A percentile compares a stretch with the other conserved stretches of the same genome.
phyloP scores from a whole-genome alignment of 805 yeast genomes.

The Wickerhamomyces kurtzmanii region DNA sequence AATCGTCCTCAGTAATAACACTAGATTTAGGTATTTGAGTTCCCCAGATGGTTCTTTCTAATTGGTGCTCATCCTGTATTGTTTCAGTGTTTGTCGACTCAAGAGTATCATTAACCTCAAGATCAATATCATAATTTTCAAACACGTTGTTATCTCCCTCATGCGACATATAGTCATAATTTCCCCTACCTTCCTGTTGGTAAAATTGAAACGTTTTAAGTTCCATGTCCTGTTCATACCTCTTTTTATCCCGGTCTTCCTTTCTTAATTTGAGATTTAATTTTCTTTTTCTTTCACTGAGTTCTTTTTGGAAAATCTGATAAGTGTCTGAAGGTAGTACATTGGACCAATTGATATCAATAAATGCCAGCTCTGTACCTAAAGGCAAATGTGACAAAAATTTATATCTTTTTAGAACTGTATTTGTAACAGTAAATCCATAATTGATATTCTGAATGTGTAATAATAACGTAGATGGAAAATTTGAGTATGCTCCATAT shows the following conservation, averaged over 20 bases:
- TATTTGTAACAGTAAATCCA: conserved; percentile 54
- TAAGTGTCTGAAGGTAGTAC: conserved; percentile 32
- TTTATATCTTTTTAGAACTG: conserved; percentile 48
- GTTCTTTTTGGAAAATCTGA: conserved; percentile 39
- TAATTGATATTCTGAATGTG: conserved; percentile 61
- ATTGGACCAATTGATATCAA: conserved; percentile 78
- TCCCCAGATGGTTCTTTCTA: conserved; percentile 68
- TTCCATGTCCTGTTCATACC: conserved; percentile 52
- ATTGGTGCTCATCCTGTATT: conserved; percentile 16
- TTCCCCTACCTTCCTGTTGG: conserved; percentile 35
- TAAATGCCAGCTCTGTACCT: conserved; percentile 75
- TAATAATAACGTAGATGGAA: conserved; percentile 58
- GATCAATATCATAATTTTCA: conserved; percentile 25
- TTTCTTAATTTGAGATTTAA: conserved; percentile 36
- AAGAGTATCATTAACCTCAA: conserved; percentile 4
- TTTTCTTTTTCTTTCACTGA: conserved; percentile 44
- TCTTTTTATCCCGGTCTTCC: conserved; percentile 51
- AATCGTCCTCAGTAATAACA: conserved; percentile 22
- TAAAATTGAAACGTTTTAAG: conserved; percentile 48
- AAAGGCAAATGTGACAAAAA: conserved; percentile 74
- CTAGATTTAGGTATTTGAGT: conserved; percentile 29
- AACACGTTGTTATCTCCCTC: conserved; percentile 10
- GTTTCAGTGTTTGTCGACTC: conserved; percentile 3
- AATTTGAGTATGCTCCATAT: conserved; percentile 49
- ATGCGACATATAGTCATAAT: conserved; percentile 19